These are phyloP conservation scores for Brassica juncea DNA, from an alignment of 345 rosid species.

Conservation along the genomic window DNA sequence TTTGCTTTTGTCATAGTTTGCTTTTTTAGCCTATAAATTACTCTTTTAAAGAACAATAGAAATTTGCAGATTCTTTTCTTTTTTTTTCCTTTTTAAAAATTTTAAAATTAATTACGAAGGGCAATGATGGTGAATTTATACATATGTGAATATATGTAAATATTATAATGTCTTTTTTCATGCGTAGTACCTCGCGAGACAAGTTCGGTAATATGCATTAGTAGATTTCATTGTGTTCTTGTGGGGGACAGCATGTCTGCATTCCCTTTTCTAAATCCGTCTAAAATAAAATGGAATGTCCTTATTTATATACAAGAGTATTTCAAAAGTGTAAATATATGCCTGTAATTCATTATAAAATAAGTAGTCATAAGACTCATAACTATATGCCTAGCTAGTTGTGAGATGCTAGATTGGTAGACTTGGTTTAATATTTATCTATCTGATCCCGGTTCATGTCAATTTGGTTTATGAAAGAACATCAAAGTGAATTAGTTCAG, in stretches of 20 bases:
- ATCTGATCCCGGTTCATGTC: neutral
- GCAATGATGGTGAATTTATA: conserved; percentile 27
- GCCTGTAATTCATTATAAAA: neutral
- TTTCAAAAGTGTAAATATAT: neutral
- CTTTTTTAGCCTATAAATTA: conserved; percentile 22
- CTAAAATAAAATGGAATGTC: conserved; percentile 17
- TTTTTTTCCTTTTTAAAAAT: neutral
- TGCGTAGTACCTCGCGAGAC: conserved; percentile 56
- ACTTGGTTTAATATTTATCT: neutral
- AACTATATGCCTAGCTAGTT: neutral
- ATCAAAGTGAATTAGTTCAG: neutral
- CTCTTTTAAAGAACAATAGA: neutral
- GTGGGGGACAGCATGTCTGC: conserved; percentile 43
- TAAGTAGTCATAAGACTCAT: neutral
- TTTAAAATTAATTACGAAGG: neutral
- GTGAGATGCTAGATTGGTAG: conserved; percentile 16
- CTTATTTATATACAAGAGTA: neutral
- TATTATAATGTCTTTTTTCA: conserved; percentile 48
- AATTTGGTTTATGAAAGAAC: neutral
- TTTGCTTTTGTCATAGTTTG: conserved; percentile 34
- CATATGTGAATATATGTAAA: neutral
- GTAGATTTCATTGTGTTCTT: conserved; percentile 30
- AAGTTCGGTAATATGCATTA: conserved; percentile 34
- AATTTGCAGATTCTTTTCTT: conserved; percentile 25
- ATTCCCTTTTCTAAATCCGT: neutral